Base-by-base conservation (phyloP, 1,284 basidiomycete species). In the Tilletia caries region DNA sequence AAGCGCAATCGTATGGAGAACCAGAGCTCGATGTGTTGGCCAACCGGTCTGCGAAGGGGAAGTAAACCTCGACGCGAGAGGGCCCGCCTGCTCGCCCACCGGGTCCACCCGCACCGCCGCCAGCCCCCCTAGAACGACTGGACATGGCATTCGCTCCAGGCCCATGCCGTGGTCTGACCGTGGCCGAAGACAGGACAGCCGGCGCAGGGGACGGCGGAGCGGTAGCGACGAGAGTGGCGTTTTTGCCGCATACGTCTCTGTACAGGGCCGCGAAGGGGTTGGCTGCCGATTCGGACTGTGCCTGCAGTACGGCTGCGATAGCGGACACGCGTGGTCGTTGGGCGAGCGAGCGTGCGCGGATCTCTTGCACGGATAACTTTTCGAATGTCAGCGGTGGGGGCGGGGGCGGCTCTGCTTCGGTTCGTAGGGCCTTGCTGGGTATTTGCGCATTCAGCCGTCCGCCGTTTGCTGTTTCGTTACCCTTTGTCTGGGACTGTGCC, bases 61-160 rank as follows among this genome's bases (percentile, higher is more conserved):
- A 98, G 85, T 90, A 98, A 0, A 98, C 87, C 62, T 88, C 88
- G 64, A 96, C 88, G 20, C 77, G 70, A 85, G 86, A 0, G 84
- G 85, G 70, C 85, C 86, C 62, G 69, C 72, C 25, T 73, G 75
- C 6, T 72, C 73, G 12, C 71, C 70, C 29, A 70, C 71, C 65
- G 74, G 74, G 68, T 74, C 75, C 18, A 72, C 67, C 65, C 76
- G 67, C 3, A 29, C 52, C 68, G 75, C 69, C 12, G 8, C 37
- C 37, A 41, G 37, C 37, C 37, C 37, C 37, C 8, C 37, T 15
- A 41, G 37, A 77, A 52, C 76, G 76, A 68, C 72, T 68, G 12
- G 69, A 27, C 34, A 70, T 73, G 41, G 78, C 66, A 32, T 20
- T 15, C 4, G 58, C 12, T 8, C 58, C 32, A 20, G 29, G 58